Percentiles rank a stretch among this genome's conserved stretches.
These are phyloP conservation scores for Microdochium nivale DNA, from an alignment of 2,329 filamentous ascomycete species.

Conservation along the genomic window DNA sequence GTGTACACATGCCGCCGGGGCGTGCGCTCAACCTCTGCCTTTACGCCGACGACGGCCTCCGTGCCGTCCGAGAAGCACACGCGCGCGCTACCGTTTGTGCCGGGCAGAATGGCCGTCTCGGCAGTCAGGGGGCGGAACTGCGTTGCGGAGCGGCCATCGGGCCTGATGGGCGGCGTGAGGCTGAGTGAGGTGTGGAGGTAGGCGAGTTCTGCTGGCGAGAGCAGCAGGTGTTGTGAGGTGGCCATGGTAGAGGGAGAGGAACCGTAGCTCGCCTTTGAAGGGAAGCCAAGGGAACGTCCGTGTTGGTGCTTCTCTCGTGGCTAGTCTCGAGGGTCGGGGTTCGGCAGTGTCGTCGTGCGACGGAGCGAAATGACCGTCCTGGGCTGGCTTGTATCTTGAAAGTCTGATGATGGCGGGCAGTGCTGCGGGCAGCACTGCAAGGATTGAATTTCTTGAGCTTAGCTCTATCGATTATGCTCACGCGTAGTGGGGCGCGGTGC, in stretches of 20 bases:
- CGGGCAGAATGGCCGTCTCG: conserved; percentile 82
- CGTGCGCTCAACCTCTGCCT: conserved; percentile 85
- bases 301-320: no score
- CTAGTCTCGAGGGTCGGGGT: no score
- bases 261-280: background rate
- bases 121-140: conserved; percentile 89
- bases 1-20: conserved; percentile 12
- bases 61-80: conserved; percentile 93
- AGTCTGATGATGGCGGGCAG: no score
- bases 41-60: conserved; percentile 91
- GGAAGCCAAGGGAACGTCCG: background rate
- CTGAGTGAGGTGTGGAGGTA: conserved; percentile 87
- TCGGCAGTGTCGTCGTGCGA: no score
- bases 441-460: no score
- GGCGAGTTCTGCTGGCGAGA: conserved; percentile 92
- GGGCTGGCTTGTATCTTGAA: no score
- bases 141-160: conserved; percentile 71
- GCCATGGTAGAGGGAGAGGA: conserved; percentile 39
- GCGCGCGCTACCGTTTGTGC: conserved; percentile 84
- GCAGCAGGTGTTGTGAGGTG: conserved; percentile 58
- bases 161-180: conserved; percentile 74
- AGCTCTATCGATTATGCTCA: no score
- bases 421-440: no score
- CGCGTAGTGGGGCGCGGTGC: no score
- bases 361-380: no score